phyloP scores from a whole-genome alignment of 139 green algal genomes.

The Nannochloris sp. region DNA sequence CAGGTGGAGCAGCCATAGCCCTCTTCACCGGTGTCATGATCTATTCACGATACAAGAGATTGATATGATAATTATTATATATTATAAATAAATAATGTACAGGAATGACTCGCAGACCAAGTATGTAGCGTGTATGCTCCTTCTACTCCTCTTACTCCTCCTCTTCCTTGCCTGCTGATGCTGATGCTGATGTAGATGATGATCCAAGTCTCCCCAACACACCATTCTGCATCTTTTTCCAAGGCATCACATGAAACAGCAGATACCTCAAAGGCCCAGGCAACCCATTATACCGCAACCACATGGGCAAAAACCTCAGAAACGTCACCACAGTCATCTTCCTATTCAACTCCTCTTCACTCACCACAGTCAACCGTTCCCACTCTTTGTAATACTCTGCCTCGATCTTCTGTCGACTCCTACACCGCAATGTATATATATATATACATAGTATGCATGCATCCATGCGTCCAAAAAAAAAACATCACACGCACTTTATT shows the following conservation, averaged over 20 bases:
- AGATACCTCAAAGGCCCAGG: conserved; percentile 22
- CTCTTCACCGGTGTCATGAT: conserved; percentile 17
- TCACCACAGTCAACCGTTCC: conserved; percentile 7
- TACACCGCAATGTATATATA: neutral
- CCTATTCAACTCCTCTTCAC: conserved; percentile 4
- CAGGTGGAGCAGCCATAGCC: conserved; percentile 4
- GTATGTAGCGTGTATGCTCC: too few species aligned
- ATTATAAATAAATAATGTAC: neutral
- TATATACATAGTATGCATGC: neutral
- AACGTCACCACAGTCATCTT: conserved; percentile 9
- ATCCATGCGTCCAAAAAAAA: neutral
- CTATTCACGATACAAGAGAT: conserved; percentile 25
- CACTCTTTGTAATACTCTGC: conserved; percentile 20
- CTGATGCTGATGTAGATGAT: too few species aligned
- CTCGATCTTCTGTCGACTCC: conserved; percentile 19
- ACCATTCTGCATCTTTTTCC: too few species aligned
- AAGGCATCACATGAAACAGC: neutral
- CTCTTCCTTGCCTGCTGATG: too few species aligned
- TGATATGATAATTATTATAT: conserved; percentile 6
- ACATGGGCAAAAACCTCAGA: conserved; percentile 10
- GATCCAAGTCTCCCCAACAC: too few species aligned
- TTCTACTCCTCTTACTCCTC: too few species aligned
- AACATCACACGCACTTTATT: too few species aligned
- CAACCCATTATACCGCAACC: conserved; percentile 14
- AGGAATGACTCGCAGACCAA: too few species aligned